These are phyloP conservation scores for Ampelocalamus luodianensis DNA, from an alignment of 176 grass and related monocot species.

Conservation along the genomic window DNA sequence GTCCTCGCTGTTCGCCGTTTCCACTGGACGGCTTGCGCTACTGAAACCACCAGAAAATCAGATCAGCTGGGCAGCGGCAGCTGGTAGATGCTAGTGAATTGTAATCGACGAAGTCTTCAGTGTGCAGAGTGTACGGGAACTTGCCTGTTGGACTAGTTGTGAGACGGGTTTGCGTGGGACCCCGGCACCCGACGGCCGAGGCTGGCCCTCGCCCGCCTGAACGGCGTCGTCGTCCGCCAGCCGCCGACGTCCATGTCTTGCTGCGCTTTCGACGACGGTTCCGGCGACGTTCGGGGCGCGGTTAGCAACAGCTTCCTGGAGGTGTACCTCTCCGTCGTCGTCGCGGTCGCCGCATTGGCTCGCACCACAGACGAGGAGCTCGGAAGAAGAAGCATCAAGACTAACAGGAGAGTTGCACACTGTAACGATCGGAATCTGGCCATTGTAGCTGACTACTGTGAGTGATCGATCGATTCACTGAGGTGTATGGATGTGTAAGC, in stretches of 20 bases:
- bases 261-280: neutral
- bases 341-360: neutral
- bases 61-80: neutral
- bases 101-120: neutral
- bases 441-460: neutral
- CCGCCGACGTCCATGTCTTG: conserved; percentile 34
- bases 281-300: neutral
- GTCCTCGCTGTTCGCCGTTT: neutral
- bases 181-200: conserved; percentile 40
- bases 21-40: neutral
- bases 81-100: too few relatives aligned
- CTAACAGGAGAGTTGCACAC: neutral
- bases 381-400: neutral
- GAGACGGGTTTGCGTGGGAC: conserved; percentile 39
- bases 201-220: neutral
- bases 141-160: conserved; percentile 34
- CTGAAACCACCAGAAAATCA: neutral
- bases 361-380: neutral
- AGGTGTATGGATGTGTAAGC: neutral
- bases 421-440: neutral
- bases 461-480: neutral
- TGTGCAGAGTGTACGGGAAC: neutral
- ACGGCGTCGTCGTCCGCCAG: neutral
- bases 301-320: conserved; percentile 35
- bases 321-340: neutral